Percentiles rank a stretch among this genome's conserved stretches.
phyloP scores from a whole-genome alignment of 2,329 filamentous ascomycete species.

The Exophiala viscosa region DNA sequence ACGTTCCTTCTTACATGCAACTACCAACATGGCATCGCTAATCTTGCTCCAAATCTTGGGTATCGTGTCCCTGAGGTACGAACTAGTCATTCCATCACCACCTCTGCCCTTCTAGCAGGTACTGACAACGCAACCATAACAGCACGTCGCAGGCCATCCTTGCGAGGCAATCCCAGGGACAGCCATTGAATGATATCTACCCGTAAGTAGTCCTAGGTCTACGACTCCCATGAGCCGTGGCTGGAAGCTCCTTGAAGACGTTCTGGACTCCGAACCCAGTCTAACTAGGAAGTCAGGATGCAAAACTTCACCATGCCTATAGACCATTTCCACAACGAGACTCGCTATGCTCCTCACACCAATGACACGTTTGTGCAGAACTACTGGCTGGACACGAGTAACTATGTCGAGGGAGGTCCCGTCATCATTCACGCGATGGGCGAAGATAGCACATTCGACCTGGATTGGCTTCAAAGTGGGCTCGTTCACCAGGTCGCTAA shows the following conservation, averaged over 20 bases:
- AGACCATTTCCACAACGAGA: slow-evolving; percentile 19
- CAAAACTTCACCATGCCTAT: slow-evolving; percentile 35
- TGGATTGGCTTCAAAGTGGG: slow-evolving; percentile 73
- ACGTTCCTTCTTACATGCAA: too few species aligned
- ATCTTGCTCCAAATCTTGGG: too few species aligned
- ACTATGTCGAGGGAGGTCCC: slow-evolving; percentile 73
- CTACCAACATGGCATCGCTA: too few species aligned
- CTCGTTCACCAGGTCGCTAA: slow-evolving; percentile 67
- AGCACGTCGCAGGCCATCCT: too few species aligned
- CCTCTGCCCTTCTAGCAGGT: too few species aligned
- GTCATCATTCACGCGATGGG: slow-evolving; percentile 73
- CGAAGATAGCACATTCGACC: slow-evolving; percentile 60
- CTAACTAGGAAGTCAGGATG: not conserved
- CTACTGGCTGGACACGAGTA: slow-evolving; percentile 76
- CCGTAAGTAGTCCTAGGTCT: not conserved
- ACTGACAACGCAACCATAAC: too few species aligned
- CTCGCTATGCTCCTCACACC: slow-evolving; percentile 19
- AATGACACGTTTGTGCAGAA: slow-evolving; percentile 51
- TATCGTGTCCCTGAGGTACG: too few species aligned
- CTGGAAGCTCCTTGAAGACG: not conserved
- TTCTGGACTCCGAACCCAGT: not conserved
- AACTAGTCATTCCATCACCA: too few species aligned
- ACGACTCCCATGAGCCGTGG: slow-evolving; percentile 31
- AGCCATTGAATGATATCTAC: not conserved
- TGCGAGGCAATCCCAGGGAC: not conserved